Percentiles rank a stretch among this genome's conserved stretches.
Evolutionary conservation across 176 grass and related monocot genomes (phyloP).

Genomic region (Cenchrus fungigraminus): DNA sequence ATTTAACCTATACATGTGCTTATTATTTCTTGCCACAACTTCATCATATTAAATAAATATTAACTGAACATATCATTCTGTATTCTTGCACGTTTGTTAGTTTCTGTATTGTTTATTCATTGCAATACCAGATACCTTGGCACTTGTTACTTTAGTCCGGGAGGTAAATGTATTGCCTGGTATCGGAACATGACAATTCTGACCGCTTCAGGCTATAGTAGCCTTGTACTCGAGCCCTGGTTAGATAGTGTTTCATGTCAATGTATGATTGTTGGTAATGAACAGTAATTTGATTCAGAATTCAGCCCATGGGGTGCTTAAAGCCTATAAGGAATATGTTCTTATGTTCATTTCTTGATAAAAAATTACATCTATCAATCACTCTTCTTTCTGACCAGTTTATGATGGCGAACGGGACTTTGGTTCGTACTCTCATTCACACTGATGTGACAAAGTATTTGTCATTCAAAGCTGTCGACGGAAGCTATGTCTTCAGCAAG

Average conservation of each 20-base stretch:
- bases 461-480: conserved; percentile 84
- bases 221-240: conserved; percentile 22
- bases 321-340: conserved; percentile 23
- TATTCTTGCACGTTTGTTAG: background rate
- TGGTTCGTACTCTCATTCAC: conserved; percentile 83
- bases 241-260: background rate
- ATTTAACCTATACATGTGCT: conserved; percentile 1
- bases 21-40: background rate
- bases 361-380: conserved; percentile 11
- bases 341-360: conserved; percentile 19
- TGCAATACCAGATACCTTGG: background rate
- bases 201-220: background rate
- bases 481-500: conserved; percentile 91
- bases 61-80: conserved; percentile 1
- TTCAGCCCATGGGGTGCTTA: conserved; percentile 30
- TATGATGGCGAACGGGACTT: conserved; percentile 88
- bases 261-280: conserved; percentile 28
- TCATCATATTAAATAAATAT: conserved; percentile 1
- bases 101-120: conserved; percentile 21
- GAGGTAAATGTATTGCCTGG: background rate
- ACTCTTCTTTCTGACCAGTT: conserved; percentile 56
- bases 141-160: background rate
- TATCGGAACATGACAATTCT: background rate
- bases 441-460: conserved; percentile 90
- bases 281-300: conserved; percentile 3